Percentiles rank a stretch among this genome's conserved stretches.
These are phyloP conservation scores for Trichoderma oligosporum DNA, from an alignment of 2,329 filamentous ascomycete genomes.

Conservation along the genomic window DNA sequence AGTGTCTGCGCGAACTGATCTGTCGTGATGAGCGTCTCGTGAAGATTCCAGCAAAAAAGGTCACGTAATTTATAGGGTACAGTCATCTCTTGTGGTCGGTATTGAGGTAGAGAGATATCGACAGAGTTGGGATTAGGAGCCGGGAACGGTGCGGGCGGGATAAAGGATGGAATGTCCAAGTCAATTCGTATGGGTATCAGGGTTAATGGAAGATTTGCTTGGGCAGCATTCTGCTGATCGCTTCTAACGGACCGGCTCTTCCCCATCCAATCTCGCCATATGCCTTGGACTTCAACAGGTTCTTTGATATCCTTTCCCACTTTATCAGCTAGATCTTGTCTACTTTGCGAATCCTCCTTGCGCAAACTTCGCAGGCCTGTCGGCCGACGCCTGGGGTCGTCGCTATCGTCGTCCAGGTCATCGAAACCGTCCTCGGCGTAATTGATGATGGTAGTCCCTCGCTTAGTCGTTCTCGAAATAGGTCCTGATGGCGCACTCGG, in stretches of 20 bases:
- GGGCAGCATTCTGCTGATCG: constrained; percentile 58
- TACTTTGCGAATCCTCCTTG: constrained; percentile 64
- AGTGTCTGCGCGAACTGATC: constrained; percentile 91
- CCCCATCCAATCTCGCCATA: constrained; percentile 95
- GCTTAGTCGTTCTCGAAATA: constrained; percentile 83
- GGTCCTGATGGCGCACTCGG: constrained; percentile 64
- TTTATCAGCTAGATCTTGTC: constrained; percentile 66
- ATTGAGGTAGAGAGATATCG: constrained; percentile 72
- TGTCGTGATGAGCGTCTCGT: constrained; percentile 89
- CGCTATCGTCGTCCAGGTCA: constrained; percentile 68
- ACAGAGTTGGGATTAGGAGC: constrained; percentile 58
- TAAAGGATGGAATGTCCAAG: constrained; percentile 79
- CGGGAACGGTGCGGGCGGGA: constrained; percentile 62
- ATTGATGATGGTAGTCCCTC: constrained; percentile 93
- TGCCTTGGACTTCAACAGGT: constrained; percentile 81
- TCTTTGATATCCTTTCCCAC: constrained; percentile 75
- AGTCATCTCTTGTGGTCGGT: constrained; percentile 73
- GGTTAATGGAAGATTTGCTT: constrained; percentile 77
- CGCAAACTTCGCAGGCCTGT: constrained; percentile 81
- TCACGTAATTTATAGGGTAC: constrained; percentile 87
- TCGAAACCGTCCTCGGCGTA: constrained; percentile 97
- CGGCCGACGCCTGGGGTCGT: constrained; percentile 70
- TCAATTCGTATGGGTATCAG: constrained; percentile 96
- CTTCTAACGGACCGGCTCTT: constrained; percentile 57
- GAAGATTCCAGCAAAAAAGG: constrained; percentile 96